Percentiles rank a stretch among this genome's conserved stretches.
These are phyloP conservation scores for Suillus brevipes DNA, from an alignment of 768 basidiomycete genomes.

Conservation along the genomic window DNA sequence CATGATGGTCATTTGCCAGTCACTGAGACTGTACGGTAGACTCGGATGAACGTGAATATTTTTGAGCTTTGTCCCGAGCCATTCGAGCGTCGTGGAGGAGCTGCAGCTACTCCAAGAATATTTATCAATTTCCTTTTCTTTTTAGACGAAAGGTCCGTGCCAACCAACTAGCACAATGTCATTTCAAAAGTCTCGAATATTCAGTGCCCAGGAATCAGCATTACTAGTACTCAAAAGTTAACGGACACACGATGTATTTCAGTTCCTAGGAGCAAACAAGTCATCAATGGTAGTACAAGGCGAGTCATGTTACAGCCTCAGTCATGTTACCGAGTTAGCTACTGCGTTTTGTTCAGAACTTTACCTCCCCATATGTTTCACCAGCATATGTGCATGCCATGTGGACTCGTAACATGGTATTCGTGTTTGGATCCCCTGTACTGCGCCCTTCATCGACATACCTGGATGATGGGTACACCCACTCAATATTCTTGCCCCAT, in stretches of 20 bases:
- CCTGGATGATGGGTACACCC: slow-evolving; percentile 14
- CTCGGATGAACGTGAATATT: too few species aligned
- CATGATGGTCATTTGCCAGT: too few species aligned
- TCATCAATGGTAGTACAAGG: neutral
- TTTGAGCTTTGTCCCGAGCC: too few species aligned
- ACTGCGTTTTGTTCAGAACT: neutral
- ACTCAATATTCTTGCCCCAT: slow-evolving; percentile 36
- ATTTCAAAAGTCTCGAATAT: neutral
- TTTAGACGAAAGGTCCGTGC: too few species aligned
- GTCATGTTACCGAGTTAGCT: neutral
- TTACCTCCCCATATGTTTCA: neutral
- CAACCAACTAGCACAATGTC: neutral
- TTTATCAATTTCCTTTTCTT: too few species aligned
- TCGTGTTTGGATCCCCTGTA: neutral
- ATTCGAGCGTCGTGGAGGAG: too few species aligned
- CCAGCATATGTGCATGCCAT: slow-evolving; percentile 3
- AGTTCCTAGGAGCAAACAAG: neutral
- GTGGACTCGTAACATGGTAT: neutral
- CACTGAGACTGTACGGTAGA: too few species aligned
- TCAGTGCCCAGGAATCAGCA: neutral
- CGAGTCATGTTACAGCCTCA: neutral
- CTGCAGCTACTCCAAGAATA: too few species aligned
- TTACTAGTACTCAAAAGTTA: neutral
- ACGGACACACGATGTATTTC: neutral
- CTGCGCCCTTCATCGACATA: neutral